A percentile compares a stretch with the other conserved stretches of the same genome.
Conservation (phyloP, 352 stramenopile genomes). For the Pythium periplocum region DNA sequence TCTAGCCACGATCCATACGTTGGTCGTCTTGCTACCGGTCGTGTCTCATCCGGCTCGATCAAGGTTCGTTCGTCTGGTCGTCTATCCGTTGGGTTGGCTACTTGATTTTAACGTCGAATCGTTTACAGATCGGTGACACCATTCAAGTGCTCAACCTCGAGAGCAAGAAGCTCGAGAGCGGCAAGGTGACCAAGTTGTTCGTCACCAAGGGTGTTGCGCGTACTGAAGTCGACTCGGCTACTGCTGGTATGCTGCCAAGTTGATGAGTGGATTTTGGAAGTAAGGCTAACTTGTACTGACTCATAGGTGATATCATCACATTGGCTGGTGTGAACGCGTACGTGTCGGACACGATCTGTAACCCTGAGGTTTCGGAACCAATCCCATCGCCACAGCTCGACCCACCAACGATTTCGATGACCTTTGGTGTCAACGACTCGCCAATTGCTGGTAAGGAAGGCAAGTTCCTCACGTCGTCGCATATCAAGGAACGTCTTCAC, state of each 20-base stretch:
- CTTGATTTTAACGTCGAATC: too few relatives aligned
- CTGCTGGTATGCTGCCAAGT: slow-evolving; percentile 42
- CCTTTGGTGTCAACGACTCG: slow-evolving; percentile 97
- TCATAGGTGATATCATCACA: slow-evolving; percentile 95
- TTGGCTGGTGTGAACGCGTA: slow-evolving; percentile 91
- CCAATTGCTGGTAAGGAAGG: slow-evolving; percentile 95
- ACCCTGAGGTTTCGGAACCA: slow-evolving; percentile 62
- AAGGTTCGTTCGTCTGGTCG: slow-evolving; percentile 21
- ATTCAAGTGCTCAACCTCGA: slow-evolving; percentile 89
- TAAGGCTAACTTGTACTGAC: not conserved
- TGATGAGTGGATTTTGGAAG: not conserved
- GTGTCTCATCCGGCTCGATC: slow-evolving; percentile 92
- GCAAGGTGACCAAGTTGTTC: slow-evolving; percentile 87
- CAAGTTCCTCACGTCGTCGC: slow-evolving; percentile 95
- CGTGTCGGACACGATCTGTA: slow-evolving; percentile 88
- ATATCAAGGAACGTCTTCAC: slow-evolving; percentile 92
- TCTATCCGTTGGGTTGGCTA: not conserved
- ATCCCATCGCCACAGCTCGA: slow-evolving; percentile 93
- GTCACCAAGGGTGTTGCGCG: slow-evolving; percentile 73
- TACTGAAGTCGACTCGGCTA: slow-evolving; percentile 85
- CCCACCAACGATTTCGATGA: slow-evolving; percentile 97
- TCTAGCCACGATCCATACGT: slow-evolving; percentile 97
- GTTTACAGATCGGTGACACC: slow-evolving; percentile 65
- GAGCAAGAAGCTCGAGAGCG: slow-evolving; percentile 70
- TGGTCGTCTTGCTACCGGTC: slow-evolving; percentile 94